Evolutionary conservation across 176 grass and related monocot species (phyloP), one percentile per base, ranked within the genome.

Genomic region (Canna indica): DNA sequence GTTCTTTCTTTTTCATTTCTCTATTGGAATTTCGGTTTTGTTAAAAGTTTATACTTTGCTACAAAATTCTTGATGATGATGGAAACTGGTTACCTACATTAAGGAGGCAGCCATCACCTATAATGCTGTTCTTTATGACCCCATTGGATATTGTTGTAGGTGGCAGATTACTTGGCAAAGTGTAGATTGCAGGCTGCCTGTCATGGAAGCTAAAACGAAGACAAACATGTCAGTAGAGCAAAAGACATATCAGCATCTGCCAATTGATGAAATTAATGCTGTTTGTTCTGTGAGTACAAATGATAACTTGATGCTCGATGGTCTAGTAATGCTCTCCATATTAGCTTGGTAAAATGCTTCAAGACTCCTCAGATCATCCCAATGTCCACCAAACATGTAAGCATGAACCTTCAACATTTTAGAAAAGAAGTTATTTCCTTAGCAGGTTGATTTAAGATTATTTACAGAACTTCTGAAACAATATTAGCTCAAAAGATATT

Each of bases 91-190:
- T 29, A 76, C 73, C 42, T 76, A 76, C 73, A 65, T 53, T 64
- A 34, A 76, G 41, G 46, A 76, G 62, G 20, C 73, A 76, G 0
- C 73, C 73, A 35, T 76, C 60, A 76, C 73, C 73, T 36, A 76
- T 48, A 36, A 76, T 76, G 28, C 73, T 75, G 2, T 36, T 27
- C 20, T 31, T 75, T 35, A 75, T 48, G 30, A 47, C 22, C 9
- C 30, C 73, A 65, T 64, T 10, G 4, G 60, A 45, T 32, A 65
- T 35, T 64, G 38, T 46, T 15, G 41, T 65, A 24, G 73, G 60
- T 35, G 73, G 73, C 46, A 76, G 29, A 34, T 47, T 66, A 42
- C 27, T 62, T 24, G 45, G 73, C 29, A 65, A 16, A 14, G 73
- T 65, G 59, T 65, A 76, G 11, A 65, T 47, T n/a, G 73, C 42